Evolutionary conservation across 345 rosid genomes (phyloP), one percentile per base, ranked within the genome.

Genomic region (Eucalyptus decipiens): DNA sequence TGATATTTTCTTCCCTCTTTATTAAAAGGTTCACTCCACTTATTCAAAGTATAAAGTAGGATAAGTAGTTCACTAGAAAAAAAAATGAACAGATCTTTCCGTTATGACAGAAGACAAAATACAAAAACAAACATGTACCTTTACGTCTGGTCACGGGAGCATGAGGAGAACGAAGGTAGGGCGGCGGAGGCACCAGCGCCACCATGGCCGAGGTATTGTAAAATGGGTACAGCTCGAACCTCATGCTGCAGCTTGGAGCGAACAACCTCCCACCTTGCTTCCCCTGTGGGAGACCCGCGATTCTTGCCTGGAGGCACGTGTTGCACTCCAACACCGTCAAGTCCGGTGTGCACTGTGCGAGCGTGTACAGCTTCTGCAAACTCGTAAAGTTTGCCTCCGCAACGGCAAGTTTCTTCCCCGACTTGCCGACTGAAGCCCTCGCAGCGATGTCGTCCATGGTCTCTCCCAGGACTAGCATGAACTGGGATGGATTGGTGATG

Each of bases 301-400:
- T n/a, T n/a, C 10, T 17, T 4, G 76, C 19, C 37, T 7, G 76
- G 76, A 65, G 91, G 91, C 96, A 95, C 12, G 40, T 49, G 6
- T 80, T 60, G 87, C 94, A 95, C 16, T 86, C 93, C 4, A 4
- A 18, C 21, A 45, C 26, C 15, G 92, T 90, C 51, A 95, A 52
- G 89, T 95, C 96, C 32, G 93, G 95, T 10, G 95, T 93, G 89
- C 97, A 96, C 93, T 96, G 96, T 5, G 69, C 94, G 4, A 96
- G 94, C 23, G 88, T 89, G 89, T 91, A 95, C n/a, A 96, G 54
- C 3, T 87, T 90, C 87, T 89, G 90, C 42, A 86, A 90, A 47
- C 40, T 90, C 17, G 91, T 86, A 42, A 89, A 88, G 23, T 89
- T 90, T 15, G 37, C 91, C 47, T 89, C 88, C 72, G 80, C 85